Evolutionary conservation across 805 yeast species (phyloP).

Genomic region (Candida stauntonica): DNA sequence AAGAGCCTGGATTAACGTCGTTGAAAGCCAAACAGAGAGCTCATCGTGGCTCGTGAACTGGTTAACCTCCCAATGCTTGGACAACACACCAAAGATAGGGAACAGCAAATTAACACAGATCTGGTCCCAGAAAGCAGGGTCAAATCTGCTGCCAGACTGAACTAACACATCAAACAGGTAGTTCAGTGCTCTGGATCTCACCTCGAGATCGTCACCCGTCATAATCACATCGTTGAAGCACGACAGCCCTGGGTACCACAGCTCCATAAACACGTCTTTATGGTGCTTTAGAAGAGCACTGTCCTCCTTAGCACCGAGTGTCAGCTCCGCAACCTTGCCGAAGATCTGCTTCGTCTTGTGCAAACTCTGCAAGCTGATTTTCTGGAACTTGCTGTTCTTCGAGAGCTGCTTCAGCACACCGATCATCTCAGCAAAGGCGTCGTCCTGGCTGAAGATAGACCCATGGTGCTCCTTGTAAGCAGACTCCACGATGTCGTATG

Average conservation of each 20-base stretch:
- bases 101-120: constrained; percentile 74
- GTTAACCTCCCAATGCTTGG: constrained; percentile 68
- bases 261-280: constrained; percentile 44
- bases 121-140: constrained; percentile 73
- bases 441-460: constrained; percentile 65
- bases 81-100: constrained; percentile 84
- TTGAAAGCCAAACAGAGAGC: constrained; percentile 91
- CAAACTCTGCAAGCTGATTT: constrained; percentile 72
- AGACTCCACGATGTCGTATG: constrained; percentile 58
- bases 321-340: constrained; percentile 48
- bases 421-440: constrained; percentile 56
- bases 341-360: constrained; percentile 65
- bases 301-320: constrained; percentile 27
- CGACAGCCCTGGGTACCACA: constrained; percentile 84
- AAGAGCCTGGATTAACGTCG: constrained; percentile 93
- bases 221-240: constrained; percentile 86
- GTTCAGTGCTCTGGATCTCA: constrained; percentile 81
- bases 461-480: constrained; percentile 60
- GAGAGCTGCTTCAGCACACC: constrained; percentile 74
- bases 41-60: constrained; percentile 73
- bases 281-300: constrained; percentile 27
- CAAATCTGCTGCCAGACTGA: constrained; percentile 75
- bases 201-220: constrained; percentile 93
- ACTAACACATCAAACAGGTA: constrained; percentile 77
- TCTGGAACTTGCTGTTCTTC: constrained; percentile 80